These are phyloP conservation scores for Heritiera littoralis DNA, from an alignment of 345 rosid species.

Conservation along the genomic window DNA sequence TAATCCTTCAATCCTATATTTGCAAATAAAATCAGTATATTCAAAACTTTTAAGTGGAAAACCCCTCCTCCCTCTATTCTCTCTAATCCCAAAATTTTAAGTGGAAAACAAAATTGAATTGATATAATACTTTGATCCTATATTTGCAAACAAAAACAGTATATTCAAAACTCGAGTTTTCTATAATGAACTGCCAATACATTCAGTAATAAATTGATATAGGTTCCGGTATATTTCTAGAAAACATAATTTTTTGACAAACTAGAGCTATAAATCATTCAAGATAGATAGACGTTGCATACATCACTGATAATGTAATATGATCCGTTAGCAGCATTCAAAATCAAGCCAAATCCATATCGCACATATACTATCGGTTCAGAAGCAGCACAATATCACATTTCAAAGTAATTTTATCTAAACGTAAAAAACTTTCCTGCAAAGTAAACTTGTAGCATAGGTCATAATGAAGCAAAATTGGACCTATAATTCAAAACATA, in stretches of 20 bases:
- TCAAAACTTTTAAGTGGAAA: no score
- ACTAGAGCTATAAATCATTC: neutral
- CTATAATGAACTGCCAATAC: neutral
- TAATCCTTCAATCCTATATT: no score
- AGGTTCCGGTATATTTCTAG: neutral
- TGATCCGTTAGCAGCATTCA: neutral
- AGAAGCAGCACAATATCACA: neutral
- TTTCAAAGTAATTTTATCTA: neutral
- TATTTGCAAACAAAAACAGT: neutral
- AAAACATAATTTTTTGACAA: neutral
- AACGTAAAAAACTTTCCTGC: neutral
- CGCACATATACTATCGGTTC: neutral
- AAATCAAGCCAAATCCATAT: neutral
- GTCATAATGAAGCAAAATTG: neutral
- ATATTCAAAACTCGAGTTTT: neutral
- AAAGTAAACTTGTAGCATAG: neutral
- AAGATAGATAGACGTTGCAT: neutral
- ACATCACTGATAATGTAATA: neutral
- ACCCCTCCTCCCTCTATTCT: neutral
- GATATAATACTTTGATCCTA: neutral
- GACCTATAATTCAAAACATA: neutral
- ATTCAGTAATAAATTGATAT: neutral
- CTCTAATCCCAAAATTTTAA: neutral
- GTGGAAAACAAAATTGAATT: neutral
- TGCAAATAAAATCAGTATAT: no score